phyloP scores from a whole-genome alignment of 805 yeast species.

The Lipomyces chichibuensis region DNA sequence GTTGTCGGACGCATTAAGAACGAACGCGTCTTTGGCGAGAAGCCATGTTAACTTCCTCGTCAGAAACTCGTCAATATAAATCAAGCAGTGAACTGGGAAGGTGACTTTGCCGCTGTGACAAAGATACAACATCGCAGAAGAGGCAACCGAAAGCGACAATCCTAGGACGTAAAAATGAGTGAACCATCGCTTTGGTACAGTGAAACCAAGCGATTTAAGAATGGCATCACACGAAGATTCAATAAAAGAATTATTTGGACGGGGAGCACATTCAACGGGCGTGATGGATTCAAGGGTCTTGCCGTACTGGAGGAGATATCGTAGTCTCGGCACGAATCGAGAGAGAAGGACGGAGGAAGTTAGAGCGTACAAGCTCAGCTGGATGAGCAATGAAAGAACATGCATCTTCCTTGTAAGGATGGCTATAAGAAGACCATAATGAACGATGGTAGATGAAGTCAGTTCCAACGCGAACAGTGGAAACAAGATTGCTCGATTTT shows the following conservation, averaged over 20 bases:
- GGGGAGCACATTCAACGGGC: neutral
- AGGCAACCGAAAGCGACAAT: neutral
- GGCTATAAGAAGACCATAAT: neutral
- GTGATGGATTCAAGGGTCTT: constrained; percentile 13
- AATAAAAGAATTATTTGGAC: neutral
- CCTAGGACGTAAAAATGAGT: constrained; percentile 43
- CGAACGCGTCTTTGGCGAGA: neutral
- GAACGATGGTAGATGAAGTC: neutral
- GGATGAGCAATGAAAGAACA: constrained; percentile 14
- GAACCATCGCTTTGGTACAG: constrained; percentile 45
- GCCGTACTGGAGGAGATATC: constrained; percentile 26
- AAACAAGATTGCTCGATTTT: too few species aligned
- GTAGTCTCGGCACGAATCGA: constrained; percentile 11
- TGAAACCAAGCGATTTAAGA: constrained; percentile 11
- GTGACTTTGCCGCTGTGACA: neutral
- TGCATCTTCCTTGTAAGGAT: constrained; percentile 11
- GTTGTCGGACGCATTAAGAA: neutral
- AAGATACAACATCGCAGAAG: neutral
- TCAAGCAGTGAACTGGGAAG: constrained; percentile 3
- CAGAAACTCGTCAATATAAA: constrained; percentile 1
- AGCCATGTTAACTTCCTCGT: neutral
- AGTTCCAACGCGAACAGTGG: too few species aligned
- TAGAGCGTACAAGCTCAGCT: constrained; percentile 11
- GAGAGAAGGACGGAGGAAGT: constrained; percentile 15
- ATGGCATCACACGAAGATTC: neutral